Conservation (phyloP, 371 early-diverging fungal species). For the Mortierella sp. region DNA sequence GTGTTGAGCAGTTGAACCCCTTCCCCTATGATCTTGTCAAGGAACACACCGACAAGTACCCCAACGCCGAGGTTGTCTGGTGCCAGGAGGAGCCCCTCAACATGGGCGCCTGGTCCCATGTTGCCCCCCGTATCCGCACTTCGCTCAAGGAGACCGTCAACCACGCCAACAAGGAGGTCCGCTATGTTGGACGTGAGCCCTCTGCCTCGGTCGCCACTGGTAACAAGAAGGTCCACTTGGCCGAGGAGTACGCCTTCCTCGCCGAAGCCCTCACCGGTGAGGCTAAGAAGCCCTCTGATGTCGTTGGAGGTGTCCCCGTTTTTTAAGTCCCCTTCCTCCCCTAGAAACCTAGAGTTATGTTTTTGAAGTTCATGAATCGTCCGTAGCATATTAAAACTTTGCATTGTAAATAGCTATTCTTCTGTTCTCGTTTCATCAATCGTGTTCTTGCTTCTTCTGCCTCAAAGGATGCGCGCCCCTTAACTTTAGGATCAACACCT, state of each 20-base stretch:
- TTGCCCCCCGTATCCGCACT: slow-evolving; percentile 90
- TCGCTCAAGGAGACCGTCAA: slow-evolving; percentile 79
- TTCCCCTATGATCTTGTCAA: slow-evolving; percentile 96
- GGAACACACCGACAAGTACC: slow-evolving; percentile 91
- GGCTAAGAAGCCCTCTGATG: slow-evolving; percentile 73
- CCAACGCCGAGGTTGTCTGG: slow-evolving; percentile 92
- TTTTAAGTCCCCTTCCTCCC: slow-evolving; percentile 43
- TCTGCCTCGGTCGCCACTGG: slow-evolving; percentile 97
- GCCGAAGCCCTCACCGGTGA: slow-evolving; percentile 89
- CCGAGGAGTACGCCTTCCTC: slow-evolving; percentile 91
- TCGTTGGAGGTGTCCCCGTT: slow-evolving; percentile 80
- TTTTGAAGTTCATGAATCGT: neutral
- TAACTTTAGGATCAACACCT: too few species aligned
- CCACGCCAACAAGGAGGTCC: slow-evolving; percentile 78
- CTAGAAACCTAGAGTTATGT: slow-evolving; percentile 1
- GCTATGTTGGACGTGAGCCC: slow-evolving; percentile 93
- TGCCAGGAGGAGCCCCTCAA: slow-evolving; percentile 97
- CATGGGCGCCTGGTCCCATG: slow-evolving; percentile 93
- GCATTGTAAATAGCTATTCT: neutral
- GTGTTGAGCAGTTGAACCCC: slow-evolving; percentile 95
- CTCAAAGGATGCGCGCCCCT: too few species aligned
- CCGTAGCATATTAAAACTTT: neutral
- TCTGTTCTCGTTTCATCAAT: too few species aligned
- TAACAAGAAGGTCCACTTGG: slow-evolving; percentile 96
- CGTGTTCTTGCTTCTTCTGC: too few species aligned